Evolutionary conservation across 495 filamentous ascomycete species (phyloP).

Genomic region (Penicillium canescens): DNA sequence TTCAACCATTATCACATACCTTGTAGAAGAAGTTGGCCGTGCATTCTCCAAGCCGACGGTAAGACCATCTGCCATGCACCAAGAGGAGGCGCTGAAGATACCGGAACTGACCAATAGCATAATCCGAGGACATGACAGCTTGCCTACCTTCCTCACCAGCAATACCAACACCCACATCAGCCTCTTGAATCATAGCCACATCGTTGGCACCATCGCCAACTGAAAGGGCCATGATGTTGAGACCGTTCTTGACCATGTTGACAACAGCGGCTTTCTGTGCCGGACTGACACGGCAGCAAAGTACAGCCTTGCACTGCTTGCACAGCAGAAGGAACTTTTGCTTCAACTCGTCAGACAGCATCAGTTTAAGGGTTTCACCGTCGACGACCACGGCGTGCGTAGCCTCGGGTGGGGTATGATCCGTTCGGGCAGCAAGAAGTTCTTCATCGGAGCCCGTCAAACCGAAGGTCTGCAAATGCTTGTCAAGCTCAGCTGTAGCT

Average conservation of each 20-base stretch:
- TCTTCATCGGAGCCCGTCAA: conserved; percentile 89
- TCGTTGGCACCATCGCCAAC: conserved; percentile 99
- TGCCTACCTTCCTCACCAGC: conserved; percentile 96
- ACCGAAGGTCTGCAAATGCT: conserved; percentile 67
- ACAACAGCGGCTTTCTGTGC: conserved; percentile 98
- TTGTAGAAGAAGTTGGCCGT: conserved; percentile 99
- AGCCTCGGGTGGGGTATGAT: conserved; percentile 79
- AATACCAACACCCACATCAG: conserved; percentile 97
- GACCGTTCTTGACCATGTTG: conserved; percentile 86
- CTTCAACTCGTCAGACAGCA: conserved; percentile 76
- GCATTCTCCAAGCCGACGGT: conserved; percentile 86
- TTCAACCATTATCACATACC: conserved; percentile 35
- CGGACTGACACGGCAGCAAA: conserved; percentile 97
- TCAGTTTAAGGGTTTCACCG: conserved; percentile 89
- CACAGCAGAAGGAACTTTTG: conserved; percentile 94
- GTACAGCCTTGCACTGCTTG: conserved; percentile 95
- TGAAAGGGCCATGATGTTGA: conserved; percentile 96
- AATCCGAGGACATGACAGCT: conserved; percentile 98
- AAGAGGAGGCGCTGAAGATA: conserved; percentile 89
- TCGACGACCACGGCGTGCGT: conserved; percentile 98
- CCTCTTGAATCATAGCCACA: conserved; percentile 99
- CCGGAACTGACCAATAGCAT: conserved; percentile 96
- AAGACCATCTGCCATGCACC: conserved; percentile 96
- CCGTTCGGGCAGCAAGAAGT: conserved; percentile 70
- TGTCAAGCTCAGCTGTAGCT: conserved; percentile 70